Evolutionary conservation across 164 flowering plant genomes (phyloP), one percentile per base, ranked within the genome.

Genomic region (Nymphaea thermarum): DNA sequence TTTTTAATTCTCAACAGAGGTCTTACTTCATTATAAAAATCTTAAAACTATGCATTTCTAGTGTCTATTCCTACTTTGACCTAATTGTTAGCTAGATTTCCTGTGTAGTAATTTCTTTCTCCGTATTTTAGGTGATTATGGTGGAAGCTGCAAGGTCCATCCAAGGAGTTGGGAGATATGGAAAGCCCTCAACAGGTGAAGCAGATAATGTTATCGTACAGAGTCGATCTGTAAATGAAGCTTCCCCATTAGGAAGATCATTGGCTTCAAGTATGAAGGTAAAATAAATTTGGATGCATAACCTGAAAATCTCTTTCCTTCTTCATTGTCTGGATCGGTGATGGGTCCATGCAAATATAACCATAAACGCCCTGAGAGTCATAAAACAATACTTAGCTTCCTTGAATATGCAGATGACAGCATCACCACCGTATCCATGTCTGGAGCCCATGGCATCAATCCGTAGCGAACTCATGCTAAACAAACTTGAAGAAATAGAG

Each of bases 401-500:
- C 36, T 25, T 25, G 36, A 25, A 25, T 25, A 25, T 25, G 36
- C 36, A 25, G 36, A 25, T 25, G 36, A 25, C 36, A 25, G 36
- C 36, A 25, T 25, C 36, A 25, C 36, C 36, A 25, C 36, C 36
- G 36, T 25, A 25, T 25, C 36, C 36, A 25, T 25, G 36, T 25
- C 36, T 25, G 36, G 36, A 25, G 36, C 36, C 36, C 36, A 25
- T 25, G 36, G 73, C 76, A 41, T 8, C 66, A 8, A 41, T 78
- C 42, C 77, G 83, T 43, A 76, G 79, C 62, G 91, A 82, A 66
- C n/a, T 85, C 71, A 71, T 90, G 67, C 74, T 90, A 44, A 73
- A 84, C 68, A 90, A 84, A 71, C 79, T 90, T 62, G 94, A 90
- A 36, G 97, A 90, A 82, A 84, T 90, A 68, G 83, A 74, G 43